Conservation (phyloP, 345 rosid genomes). For the Eucalyptus fibrosa region DNA sequence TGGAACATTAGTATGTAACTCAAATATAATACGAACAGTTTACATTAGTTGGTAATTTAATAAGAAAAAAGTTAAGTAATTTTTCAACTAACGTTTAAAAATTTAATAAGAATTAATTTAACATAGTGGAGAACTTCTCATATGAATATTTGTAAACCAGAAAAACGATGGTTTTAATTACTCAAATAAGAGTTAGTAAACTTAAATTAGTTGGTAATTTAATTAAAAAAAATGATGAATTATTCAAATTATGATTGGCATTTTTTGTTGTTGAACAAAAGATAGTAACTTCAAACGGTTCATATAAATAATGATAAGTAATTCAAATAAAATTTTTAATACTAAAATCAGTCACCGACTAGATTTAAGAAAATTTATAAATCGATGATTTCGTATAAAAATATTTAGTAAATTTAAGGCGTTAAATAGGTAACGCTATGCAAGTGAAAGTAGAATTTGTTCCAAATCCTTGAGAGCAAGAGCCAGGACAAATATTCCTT, state of each 20-base stretch:
- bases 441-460: no score
- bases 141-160: neutral
- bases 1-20: neutral
- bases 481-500: no score
- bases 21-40: neutral
- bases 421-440: neutral
- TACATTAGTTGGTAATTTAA: neutral
- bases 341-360: neutral
- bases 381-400: fast-evolving
- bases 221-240: no score
- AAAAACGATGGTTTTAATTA: neutral
- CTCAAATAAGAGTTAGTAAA: neutral
- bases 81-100: neutral
- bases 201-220: no score
- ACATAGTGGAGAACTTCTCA: neutral
- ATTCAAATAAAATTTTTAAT: neutral
- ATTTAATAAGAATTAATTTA: neutral
- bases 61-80: neutral
- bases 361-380: neutral
- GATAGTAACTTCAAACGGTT: neutral
- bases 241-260: no score
- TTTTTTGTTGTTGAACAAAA: no score
- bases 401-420: neutral
- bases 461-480: no score
- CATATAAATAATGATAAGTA: neutral